Conservation (phyloP, 371 early-diverging fungal species). For the Mortierella sp. region DNA sequence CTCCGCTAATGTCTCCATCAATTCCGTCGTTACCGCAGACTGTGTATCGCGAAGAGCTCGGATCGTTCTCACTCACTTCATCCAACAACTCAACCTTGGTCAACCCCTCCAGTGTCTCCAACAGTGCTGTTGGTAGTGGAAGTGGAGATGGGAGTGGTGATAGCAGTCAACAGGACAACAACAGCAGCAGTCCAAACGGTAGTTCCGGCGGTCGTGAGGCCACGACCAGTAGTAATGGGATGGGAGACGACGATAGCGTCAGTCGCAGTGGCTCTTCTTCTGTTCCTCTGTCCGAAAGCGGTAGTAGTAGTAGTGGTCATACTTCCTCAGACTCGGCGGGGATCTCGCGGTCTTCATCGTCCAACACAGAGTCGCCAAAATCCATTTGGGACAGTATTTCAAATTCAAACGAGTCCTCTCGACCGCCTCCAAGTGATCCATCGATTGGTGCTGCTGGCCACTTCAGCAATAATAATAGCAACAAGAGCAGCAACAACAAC, state of each 20-base stretch:
- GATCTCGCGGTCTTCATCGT: conserved; percentile 9
- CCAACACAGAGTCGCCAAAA: conserved; percentile 36
- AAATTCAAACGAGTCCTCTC: conserved; percentile 35
- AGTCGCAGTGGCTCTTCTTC: neutral
- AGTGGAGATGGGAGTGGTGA: neutral
- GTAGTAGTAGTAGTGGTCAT: conserved; percentile 7
- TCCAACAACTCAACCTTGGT: conserved; percentile 38
- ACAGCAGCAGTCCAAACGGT: neutral
- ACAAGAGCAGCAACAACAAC: no score
- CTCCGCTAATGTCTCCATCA: conserved; percentile 25
- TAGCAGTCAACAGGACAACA: conserved; percentile 26
- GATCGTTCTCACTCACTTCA: conserved; percentile 27
- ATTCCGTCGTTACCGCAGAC: conserved; percentile 28
- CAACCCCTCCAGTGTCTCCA: conserved; percentile 15
- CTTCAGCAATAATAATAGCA: no score
- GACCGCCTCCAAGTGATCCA: conserved; percentile 28
- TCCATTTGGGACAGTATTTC: conserved; percentile 28
- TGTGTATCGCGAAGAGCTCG: conserved; percentile 14
- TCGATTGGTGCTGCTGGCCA: no score
- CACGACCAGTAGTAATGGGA: neutral
- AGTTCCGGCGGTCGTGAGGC: conserved; percentile 23
- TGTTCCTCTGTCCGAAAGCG: conserved; percentile 15
- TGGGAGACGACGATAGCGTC: neutral
- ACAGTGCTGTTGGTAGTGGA: conserved; percentile 11
- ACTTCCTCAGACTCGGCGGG: no score